These are phyloP conservation scores for Linaria vulgaris DNA, from an alignment of 257 asterid species.

Conservation along the genomic window DNA sequence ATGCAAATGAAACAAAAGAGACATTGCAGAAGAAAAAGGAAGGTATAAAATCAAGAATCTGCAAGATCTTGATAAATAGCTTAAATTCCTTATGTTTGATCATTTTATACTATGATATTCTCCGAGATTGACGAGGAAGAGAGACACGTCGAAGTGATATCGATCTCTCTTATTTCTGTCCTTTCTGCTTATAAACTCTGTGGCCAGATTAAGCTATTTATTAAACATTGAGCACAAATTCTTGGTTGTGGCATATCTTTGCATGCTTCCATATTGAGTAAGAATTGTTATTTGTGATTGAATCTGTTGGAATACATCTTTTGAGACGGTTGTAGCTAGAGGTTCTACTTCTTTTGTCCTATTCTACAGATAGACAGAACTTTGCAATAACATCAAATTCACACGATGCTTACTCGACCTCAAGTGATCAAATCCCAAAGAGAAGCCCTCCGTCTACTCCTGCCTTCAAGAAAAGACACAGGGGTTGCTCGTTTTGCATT, in stretches of 20 bases:
- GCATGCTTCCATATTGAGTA: background rate
- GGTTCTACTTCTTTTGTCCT: constrained; percentile 9
- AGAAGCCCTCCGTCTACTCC: constrained; percentile 79
- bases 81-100: constrained; percentile 1
- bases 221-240: background rate
- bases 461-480: constrained; percentile 89
- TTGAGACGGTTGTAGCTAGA: background rate
- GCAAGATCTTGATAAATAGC: constrained; percentile 3
- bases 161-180: background rate
- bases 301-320: background rate
- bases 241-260: too few relatives aligned
- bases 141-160: background rate
- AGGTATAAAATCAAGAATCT: constrained; percentile 29
- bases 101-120: background rate
- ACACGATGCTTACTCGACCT: constrained; percentile 34
- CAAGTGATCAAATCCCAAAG: constrained; percentile 46
- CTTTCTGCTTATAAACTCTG: background rate
- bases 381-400: constrained; percentile 36
- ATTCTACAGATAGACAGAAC: constrained; percentile 45
- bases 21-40: constrained; percentile 50
- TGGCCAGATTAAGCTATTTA: too few relatives aligned
- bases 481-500: constrained; percentile 92
- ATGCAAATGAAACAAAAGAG: constrained; percentile 64
- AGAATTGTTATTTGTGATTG: background rate
- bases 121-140: too few relatives aligned